These are phyloP conservation scores for Claviceps sp. DNA, from an alignment of 2,329 filamentous ascomycete species.

Conservation along the genomic window DNA sequence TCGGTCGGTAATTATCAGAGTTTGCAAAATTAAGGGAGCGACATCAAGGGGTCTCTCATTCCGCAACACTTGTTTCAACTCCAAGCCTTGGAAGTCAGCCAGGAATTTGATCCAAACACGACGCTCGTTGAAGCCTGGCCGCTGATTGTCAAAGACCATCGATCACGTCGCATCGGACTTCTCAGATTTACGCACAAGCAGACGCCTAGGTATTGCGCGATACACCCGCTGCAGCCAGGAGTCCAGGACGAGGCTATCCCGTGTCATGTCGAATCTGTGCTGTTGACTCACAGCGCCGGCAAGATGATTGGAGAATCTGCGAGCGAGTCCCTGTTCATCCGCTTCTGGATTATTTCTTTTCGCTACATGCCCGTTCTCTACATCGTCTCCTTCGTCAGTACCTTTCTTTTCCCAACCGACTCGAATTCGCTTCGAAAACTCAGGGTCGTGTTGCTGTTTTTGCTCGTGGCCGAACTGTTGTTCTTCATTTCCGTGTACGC, in stretches of 20 bases:
- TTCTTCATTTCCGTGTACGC: conserved; percentile 30
- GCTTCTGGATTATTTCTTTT: conserved; percentile 27
- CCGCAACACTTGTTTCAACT: too few relatives aligned
- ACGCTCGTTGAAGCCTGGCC: too few relatives aligned
- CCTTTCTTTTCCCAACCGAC: conserved; percentile 7
- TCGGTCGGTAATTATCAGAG: too few relatives aligned
- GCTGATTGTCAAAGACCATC: too few relatives aligned
- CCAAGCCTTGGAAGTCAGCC: too few relatives aligned
- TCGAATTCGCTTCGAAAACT: background rate
- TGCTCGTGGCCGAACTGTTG: conserved; percentile 25
- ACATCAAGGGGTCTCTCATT: too few relatives aligned
- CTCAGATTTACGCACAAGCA: too few relatives aligned
- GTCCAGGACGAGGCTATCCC: background rate
- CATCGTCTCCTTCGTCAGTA: conserved; percentile 15
- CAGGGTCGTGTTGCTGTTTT: conserved; percentile 13
- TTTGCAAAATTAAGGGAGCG: too few relatives aligned
- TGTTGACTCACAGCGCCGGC: background rate
- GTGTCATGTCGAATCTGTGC: background rate
- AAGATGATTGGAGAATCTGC: conserved; percentile 25
- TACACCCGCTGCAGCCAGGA: too few relatives aligned
- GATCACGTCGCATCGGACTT: too few relatives aligned
- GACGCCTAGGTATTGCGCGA: background rate
- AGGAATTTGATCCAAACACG: too few relatives aligned
- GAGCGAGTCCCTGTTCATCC: conserved; percentile 30
- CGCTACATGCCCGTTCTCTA: conserved; percentile 31